A percentile compares a stretch with the other conserved stretches of the same genome.
phyloP scores from a whole-genome alignment of 73 alveolate species.

The Stentor roeselii region DNA sequence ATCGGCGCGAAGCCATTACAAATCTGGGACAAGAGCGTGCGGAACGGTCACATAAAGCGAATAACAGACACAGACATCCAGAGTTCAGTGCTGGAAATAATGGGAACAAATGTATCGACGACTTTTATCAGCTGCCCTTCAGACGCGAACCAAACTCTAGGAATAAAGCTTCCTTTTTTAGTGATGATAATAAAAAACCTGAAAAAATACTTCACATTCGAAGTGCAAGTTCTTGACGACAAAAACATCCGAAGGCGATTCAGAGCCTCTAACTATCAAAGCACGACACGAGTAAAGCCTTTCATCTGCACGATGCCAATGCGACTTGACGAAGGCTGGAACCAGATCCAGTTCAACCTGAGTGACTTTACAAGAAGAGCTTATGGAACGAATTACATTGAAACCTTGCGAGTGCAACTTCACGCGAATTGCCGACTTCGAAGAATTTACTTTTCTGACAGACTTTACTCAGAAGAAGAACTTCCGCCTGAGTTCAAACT shows the following conservation, averaged over 20 bases:
- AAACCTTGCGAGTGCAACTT: constrained; percentile 83
- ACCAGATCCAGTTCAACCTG: constrained; percentile 88
- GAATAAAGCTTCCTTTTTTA: constrained; percentile 88
- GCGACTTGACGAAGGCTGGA: constrained; percentile 95
- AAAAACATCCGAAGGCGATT: constrained; percentile 87
- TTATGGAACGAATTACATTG: constrained; percentile 90
- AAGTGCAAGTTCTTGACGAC: constrained; percentile 88
- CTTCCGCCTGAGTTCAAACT: constrained; percentile 76
- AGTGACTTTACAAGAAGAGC: constrained; percentile 95
- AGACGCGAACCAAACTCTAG: constrained; percentile 78
- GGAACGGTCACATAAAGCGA: constrained; percentile 90
- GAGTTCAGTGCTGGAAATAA: constrained; percentile 83
- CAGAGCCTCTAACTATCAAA: constrained; percentile 91
- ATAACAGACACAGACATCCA: constrained; percentile 88
- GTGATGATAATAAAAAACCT: constrained; percentile 85
- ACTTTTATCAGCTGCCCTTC: constrained; percentile 80
- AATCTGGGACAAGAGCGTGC: constrained; percentile 84
- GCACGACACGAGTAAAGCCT: constrained; percentile 89
- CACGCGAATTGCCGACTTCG: constrained; percentile 94
- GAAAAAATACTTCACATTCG: constrained; percentile 92
- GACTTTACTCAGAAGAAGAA: constrained; percentile 74
- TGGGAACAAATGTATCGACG: constrained; percentile 88
- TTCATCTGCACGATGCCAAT: constrained; percentile 92
- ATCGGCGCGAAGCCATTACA: constrained; percentile 85
- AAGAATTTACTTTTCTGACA: constrained; percentile 91